Evolutionary conservation across 169 alveolate species (phyloP), one percentile per base, ranked within the genome.

Genomic region (Besnoitia besnoiti): DNA sequence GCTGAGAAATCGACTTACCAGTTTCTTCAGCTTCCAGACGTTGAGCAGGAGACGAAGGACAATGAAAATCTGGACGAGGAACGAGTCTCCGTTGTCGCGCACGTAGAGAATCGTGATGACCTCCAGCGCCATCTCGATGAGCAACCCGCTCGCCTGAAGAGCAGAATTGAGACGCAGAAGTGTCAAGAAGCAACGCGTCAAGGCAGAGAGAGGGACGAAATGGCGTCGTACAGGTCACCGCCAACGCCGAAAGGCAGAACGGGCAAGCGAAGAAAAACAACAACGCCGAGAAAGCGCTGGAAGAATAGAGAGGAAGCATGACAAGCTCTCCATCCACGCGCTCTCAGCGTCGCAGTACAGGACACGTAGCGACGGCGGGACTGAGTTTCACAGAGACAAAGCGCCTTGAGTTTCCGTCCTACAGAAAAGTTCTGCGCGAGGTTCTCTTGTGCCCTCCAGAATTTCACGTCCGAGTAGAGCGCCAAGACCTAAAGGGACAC

Each of bases 1-100:
- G n/a, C n/a, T n/a, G n/a, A n/a, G n/a, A n/a, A 24, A 24, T 62
- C 19, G 46, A 5, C 85, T 76, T 37, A 77, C 87, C 55, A 77
- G 59, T 39, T 77, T 77, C 37, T 37, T 2, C 40, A 77, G 87
- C 59, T 77, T 77, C 87, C 87, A 77, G 30, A 40, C 59, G 59
- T 42, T 77, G 59, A 77, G 87, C 5, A 77, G 50, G 33, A 77
- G 59, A 42, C 87, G 87, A 27, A 77, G 87, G 16, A 77, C 7
- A 37, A 77, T 42, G 55, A 77, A 77, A 24, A 77, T 27, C 30
- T 77, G 87, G 39, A 77, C 87, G 50, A 77, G 50, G 59, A 77
- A 77, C 4, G 87, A 77, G 55, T 77, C 87, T 19, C 87, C 87
- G 55, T 77, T 77, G 87, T 77, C 87, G 33, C 87, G 50, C 37